Base-by-base conservation (phyloP, 176 grass and related monocot genomes). In the Phoenix roebelenii region DNA sequence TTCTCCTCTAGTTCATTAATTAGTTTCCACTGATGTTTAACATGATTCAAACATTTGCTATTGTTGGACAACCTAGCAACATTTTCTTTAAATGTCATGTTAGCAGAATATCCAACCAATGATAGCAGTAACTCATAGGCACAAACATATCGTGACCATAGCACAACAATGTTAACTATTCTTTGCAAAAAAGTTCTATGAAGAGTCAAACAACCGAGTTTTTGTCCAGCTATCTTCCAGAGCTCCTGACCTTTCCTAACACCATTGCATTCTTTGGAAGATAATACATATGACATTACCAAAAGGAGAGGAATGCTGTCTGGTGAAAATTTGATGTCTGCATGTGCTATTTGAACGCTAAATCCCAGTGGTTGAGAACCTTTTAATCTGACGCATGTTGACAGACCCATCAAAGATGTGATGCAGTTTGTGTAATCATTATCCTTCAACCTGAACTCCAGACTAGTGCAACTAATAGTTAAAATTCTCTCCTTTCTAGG, bases 391-490 rank as follows among this genome's bases (percentile, higher is more conserved):
- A 76, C 55, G 29, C 49, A 81, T 72, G 68, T 60, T 49, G 73
- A 84, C 39, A 78, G 16, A 58, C 70, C 79, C 14, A 66, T 76
- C 23, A 84, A 78, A 54, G 80, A 93, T 76, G 50, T 74, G 65
- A 68, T 77, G 22, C 62, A 64, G 18, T 83, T 69, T 77, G 68
- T 50, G 48, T 6, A 55, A 63, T 68, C 66, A 51, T 93, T 78
- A 53, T 87, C 88, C 65, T 87, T 93, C 60, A 87, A 61, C 60
- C 69, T 39, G 57, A 87, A 81, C 18, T 84, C 80, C 74, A 93
- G 65, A 44, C 59, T 18, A 53, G 29, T 48, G 30, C 83, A 93
- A 61, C 53, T 69, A 72, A 87, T 73, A 87, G 52, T 50, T 69
- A 81, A 23, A 23, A 22, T 71, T 63, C 83, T 92, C 76, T 65